phyloP scores from a whole-genome alignment of 2,329 filamentous ascomycete species.

The Didymella glomerata region DNA sequence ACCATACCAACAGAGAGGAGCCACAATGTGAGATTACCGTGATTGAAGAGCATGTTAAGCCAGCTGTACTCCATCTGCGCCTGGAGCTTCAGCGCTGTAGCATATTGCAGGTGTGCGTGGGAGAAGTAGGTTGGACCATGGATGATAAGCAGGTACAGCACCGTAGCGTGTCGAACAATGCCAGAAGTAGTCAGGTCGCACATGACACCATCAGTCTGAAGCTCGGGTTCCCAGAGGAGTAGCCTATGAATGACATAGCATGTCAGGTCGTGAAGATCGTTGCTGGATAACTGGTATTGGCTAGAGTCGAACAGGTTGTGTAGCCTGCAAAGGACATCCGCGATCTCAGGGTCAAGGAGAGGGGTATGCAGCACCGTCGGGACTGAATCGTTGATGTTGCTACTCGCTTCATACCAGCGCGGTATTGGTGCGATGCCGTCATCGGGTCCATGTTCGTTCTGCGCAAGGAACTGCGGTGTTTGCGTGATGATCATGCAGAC shows the following conservation, averaged over 20 bases:
- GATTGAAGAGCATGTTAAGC: constrained; percentile 4
- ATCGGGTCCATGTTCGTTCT: constrained; percentile 60
- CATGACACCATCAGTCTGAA: constrained; percentile 15
- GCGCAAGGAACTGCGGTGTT: constrained; percentile 61
- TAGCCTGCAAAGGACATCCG: constrained; percentile 56
- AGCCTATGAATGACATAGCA: constrained; percentile 64
- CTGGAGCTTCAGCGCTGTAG: constrained; percentile 22
- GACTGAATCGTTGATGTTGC: constrained; percentile 5
- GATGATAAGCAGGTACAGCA: constrained; percentile 63
- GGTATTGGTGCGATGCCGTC: constrained; percentile 60
- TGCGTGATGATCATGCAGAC: constrained; percentile 66
- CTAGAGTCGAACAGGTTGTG: constrained; percentile 53
- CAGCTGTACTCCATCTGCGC: constrained; percentile 18
- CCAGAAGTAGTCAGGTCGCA: constrained; percentile 28
- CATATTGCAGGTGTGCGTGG: constrained; percentile 49
- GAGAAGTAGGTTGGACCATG: constrained; percentile 67
- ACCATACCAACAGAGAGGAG: constrained; percentile 29
- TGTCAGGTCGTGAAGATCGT: constrained; percentile 63
- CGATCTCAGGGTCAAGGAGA: constrained; percentile 49
- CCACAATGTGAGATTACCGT: constrained; percentile 26
- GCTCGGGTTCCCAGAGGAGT: constrained; percentile 39
- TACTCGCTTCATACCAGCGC: constrained; percentile 57
- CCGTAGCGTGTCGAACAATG: constrained; percentile 56
- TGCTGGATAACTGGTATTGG: constrained; percentile 45
- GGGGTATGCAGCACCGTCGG: constrained; percentile 28